Base-by-base conservation (phyloP, 163 green algal species). In the Scenedesmus sp. region DNA sequence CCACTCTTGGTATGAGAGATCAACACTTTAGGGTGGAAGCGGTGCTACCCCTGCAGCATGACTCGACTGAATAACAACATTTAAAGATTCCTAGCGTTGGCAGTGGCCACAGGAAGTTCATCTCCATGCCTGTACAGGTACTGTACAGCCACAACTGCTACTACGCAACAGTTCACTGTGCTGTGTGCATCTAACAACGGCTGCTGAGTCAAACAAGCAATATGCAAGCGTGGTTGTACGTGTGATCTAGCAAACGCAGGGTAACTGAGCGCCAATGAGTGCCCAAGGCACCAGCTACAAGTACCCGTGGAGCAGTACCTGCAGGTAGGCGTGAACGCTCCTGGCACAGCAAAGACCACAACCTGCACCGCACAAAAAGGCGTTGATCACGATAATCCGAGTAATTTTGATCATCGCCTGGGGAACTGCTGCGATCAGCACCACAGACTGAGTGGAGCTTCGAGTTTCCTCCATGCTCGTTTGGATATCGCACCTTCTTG, bases 321-420 rank as follows among this genome's bases (percentile, higher is more conserved):
- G 83, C 97, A 99, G 22, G 97, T 99, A 65, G 97, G 97, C 7
- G 97, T 99, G 95, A 99, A 99, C 26, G 97, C 97, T 44, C 97
- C 97, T 4, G 97, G 97, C 85, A 99, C 97, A 5, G 97, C 97
- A 90, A 99, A 98, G 13, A 99, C 81, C 37, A 99, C 96, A 37
- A 97, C 94, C 95, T 97, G 91, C 89, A 89, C 2, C 5, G 13
- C 78, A 84, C 30, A 7, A 18, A 2, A 40, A 33, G 30, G n/a
- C 7, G 2, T 40, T 76, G 16, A 76, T 20, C 30, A 76, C 65
- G 30, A 40, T 76, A 10, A 40, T 20, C 9, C 26, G 65, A 22
- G 9, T 10, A 18, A 20, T 2, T 10, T 76, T n/a, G n/a, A 22
- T 20, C 7, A 40, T 40, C 30, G 65, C 65, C 40, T 37, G 26